Conservation (phyloP, 2,329 filamentous ascomycete species). For the Leptodontidium sp. region DNA sequence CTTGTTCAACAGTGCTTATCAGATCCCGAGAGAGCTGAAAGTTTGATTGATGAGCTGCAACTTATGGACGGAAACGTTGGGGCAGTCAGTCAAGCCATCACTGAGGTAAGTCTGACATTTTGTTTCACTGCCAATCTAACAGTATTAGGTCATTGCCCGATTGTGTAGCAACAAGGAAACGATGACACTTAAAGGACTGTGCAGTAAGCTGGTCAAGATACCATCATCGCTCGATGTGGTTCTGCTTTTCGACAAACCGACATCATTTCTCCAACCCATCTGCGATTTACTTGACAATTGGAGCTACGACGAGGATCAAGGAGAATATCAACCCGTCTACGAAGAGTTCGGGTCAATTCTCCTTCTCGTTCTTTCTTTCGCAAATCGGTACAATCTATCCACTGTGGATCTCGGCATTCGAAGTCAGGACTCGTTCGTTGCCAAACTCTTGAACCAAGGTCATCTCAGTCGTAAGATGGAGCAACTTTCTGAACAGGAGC, state of each 20-base stretch:
- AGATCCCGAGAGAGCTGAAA: slow-evolving; percentile 78
- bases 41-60: slow-evolving; percentile 82
- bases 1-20: slow-evolving; percentile 80
- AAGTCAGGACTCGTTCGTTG: slow-evolving; percentile 70
- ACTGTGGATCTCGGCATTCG: slow-evolving; percentile 69
- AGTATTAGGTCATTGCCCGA: slow-evolving; percentile 66
- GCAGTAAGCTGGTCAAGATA: slow-evolving; percentile 75
- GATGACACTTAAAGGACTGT: slow-evolving; percentile 79
- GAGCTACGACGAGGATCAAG: slow-evolving; percentile 84
- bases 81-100: slow-evolving; percentile 80
- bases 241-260: slow-evolving; percentile 76
- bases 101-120: slow-evolving; percentile 58
- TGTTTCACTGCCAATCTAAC: slow-evolving; percentile 30
- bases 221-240: slow-evolving; percentile 77
- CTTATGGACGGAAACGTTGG: slow-evolving; percentile 92
- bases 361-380: slow-evolving; percentile 75
- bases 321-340: slow-evolving; percentile 84
- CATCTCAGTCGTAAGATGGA: slow-evolving; percentile 64
- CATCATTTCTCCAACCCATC: slow-evolving; percentile 74
- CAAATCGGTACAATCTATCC: slow-evolving; percentile 76
- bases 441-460: slow-evolving; percentile 68
- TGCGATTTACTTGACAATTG: slow-evolving; percentile 81
- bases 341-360: slow-evolving; percentile 85
- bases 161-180: slow-evolving; percentile 79
- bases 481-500: slow-evolving; percentile 69